Base-by-base conservation (phyloP, 768 basidiomycete species). In the Kwoniella sp. region DNA sequence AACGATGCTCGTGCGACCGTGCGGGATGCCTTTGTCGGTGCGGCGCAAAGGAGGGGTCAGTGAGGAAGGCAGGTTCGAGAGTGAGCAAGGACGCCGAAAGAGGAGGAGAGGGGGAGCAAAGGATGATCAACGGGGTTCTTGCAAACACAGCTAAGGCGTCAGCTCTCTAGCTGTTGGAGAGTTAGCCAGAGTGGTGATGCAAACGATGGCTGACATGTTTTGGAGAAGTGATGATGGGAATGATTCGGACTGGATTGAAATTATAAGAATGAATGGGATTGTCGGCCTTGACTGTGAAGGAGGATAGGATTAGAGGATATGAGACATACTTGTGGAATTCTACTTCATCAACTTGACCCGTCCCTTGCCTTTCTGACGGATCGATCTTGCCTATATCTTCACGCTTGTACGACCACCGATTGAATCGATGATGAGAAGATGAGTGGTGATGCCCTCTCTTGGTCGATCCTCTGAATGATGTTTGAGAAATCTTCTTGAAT, bases 241-340 rank as follows among this genome's bases (percentile, higher is more conserved):
- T 55, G 53, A 56, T 31, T 55, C 34, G 55, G 62, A 38, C 62
- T 63, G 38, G 38, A 56, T 55, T 56, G 53, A 28, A 63, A 63
- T 63, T 37, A 23, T 25, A 11, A 4, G 50, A 28, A 4, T 23
- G 50, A 25, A 23, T 25, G 23, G 50, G 11, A 4, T 51, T 48
- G n/a, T n/a, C n/a, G n/a, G n/a, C n/a, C n/a, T 48, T 17, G 26
- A 11, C 5, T 51, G 50, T 51, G 50, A 51, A 25, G 50, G 23
- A 23, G 2, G 50, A 26, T 45, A 45, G 41, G 41, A 45, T 9
- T 11, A 17, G 41, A 45, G 41, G 41, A 17, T 45, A 9, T 45
- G 15, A 45, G 41, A 45, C 41, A 45, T 45, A 45, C 41, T 45
- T 23, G 50, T 23, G 23, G 26, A 28, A 25, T 28, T 25, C 50